Percentiles rank a stretch among this genome's conserved stretches.
Conservation (phyloP, 225 moss, liverwort and hornwort genomes). For the Sphagnum contortum region DNA sequence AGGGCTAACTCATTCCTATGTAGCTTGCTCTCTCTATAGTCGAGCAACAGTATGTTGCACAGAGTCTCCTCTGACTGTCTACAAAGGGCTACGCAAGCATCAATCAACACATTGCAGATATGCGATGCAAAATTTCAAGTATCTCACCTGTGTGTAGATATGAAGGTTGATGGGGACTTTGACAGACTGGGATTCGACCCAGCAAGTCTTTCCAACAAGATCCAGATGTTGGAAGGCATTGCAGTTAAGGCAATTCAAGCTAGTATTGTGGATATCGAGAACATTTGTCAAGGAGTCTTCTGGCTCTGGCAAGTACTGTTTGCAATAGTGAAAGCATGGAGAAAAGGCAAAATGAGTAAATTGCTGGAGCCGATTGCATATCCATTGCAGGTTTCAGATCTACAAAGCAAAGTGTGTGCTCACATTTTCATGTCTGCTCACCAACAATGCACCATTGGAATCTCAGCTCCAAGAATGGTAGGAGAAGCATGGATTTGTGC, state of each 20-base stretch:
- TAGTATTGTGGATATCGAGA: conserved; percentile 38
- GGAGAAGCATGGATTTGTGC: conserved; percentile 54
- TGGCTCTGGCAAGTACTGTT: conserved; percentile 30
- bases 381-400: conserved; percentile 52
- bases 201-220: conserved; percentile 29
- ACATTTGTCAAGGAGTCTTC: conserved; percentile 23
- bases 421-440: conserved; percentile 16
- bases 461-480: conserved; percentile 36
- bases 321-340: conserved; percentile 55
- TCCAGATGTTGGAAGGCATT: conserved; percentile 41
- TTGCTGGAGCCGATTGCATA: conserved; percentile 53
- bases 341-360: conserved; percentile 58
- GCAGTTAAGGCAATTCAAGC: conserved; percentile 53
- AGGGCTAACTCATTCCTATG: conserved; percentile 57
- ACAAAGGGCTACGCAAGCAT: conserved; percentile 26
- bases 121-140: conserved; percentile 22
- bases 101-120: conserved; percentile 25
- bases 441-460: conserved; percentile 7
- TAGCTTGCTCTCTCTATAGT: conserved; percentile 18
- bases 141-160: conserved; percentile 2
- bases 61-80: conserved; percentile 27
- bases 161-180: background rate
- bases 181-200: conserved; percentile 4
- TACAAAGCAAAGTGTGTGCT: conserved; percentile 48
- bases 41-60: conserved; percentile 34